Percentiles rank a stretch among this genome's conserved stretches.
Evolutionary conservation across 73 alveolate genomes (phyloP).

Genomic region (Symbiodinium natans): DNA sequence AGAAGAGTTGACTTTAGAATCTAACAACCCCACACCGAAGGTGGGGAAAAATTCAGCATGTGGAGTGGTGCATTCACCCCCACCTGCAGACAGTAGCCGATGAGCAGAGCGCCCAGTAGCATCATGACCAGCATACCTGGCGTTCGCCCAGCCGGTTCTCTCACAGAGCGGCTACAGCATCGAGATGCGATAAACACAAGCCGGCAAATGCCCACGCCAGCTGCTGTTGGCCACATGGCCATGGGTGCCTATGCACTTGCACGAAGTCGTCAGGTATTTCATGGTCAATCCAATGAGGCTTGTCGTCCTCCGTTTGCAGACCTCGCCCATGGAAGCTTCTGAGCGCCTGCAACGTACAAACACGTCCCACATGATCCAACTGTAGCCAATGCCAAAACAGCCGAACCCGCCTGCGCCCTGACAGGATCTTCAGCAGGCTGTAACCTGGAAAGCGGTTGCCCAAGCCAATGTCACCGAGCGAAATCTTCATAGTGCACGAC

Average conservation of each 20-base stretch:
- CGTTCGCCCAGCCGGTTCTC: not conserved
- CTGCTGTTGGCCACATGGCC: slow-evolving; percentile 11
- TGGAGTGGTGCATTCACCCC: no score
- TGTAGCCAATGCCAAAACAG: not conserved
- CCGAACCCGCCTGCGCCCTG: not conserved
- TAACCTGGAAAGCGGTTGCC: not conserved
- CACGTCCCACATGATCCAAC: no score
- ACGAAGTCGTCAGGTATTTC: no score
- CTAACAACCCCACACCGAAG: no score
- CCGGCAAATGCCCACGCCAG: not conserved
- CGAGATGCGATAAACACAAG: not conserved
- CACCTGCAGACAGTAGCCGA: slow-evolving; percentile 60
- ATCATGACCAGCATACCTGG: slow-evolving; percentile 55
- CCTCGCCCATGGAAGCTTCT: not conserved
- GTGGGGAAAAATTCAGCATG: no score
- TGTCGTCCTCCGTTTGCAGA: not conserved
- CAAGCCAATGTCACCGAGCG: no score
- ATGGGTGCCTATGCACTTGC: not conserved
- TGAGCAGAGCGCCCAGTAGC: slow-evolving; percentile 30
- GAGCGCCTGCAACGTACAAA: not conserved
- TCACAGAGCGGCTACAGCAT: no score
- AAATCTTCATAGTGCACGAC: no score
- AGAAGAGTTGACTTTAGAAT: no score
- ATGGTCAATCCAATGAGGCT: not conserved
- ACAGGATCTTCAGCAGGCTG: not conserved